These are phyloP conservation scores for Heritiera littoralis DNA, from an alignment of 345 rosid genomes.

Conservation along the genomic window DNA sequence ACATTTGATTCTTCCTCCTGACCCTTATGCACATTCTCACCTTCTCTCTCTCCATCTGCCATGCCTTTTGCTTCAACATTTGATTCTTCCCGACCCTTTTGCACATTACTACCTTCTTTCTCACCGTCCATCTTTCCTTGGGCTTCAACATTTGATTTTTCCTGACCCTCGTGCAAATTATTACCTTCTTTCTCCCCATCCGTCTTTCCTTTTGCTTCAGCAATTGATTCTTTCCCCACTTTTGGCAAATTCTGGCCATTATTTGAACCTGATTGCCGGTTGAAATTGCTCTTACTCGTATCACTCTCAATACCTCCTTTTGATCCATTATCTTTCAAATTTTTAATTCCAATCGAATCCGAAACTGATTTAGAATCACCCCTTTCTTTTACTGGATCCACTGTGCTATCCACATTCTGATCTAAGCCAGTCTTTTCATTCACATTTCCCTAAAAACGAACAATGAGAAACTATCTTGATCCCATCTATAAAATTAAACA, in stretches of 20 bases:
- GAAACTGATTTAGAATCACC: conserved; percentile 23
- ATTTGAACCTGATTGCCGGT: conserved; percentile 13
- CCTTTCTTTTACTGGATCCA: conserved; percentile 22
- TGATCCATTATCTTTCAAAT: conserved; percentile 8
- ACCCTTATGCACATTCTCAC: background rate
- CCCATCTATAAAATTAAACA: background rate
- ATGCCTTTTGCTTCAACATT: background rate
- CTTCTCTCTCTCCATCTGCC: background rate
- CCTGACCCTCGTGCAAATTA: background rate
- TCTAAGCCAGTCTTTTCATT: conserved; percentile 23
- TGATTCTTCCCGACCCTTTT: background rate
- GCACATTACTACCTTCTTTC: background rate
- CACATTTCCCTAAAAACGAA: conserved; percentile 36
- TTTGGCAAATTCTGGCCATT: conserved; percentile 6
- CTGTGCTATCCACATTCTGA: conserved; percentile 24
- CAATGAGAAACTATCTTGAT: conserved; percentile 12
- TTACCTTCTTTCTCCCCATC: conserved; percentile 23
- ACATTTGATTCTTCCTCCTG: background rate
- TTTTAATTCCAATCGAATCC: conserved; percentile 26
- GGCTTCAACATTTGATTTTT: background rate
- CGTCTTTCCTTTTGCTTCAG: conserved; percentile 10
- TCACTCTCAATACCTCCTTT: background rate
- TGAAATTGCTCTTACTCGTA: background rate
- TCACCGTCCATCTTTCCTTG: background rate
- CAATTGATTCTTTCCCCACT: conserved; percentile 14